Conservation (phyloP, 768 basidiomycete species). For the Collybia sp. region DNA sequence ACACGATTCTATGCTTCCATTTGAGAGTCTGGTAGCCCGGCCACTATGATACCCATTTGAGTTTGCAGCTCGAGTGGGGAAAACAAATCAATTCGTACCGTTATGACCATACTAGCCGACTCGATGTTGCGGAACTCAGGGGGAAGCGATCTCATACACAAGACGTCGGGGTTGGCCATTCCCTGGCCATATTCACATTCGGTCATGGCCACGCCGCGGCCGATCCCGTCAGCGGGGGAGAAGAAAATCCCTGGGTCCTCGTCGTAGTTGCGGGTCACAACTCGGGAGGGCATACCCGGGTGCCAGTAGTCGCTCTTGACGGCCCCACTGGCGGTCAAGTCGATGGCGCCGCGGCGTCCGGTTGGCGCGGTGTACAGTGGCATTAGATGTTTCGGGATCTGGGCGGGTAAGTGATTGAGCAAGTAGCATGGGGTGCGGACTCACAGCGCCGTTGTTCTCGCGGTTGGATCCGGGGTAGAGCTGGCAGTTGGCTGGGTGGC, state of each 20-base stretch:
- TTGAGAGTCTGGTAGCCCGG: slow-evolving; percentile 10
- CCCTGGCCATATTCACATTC: slow-evolving; percentile 10
- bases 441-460: too few species aligned
- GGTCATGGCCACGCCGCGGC: slow-evolving; percentile 9
- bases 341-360: slow-evolving; percentile 8
- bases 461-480: too few species aligned
- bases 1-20: slow-evolving; percentile 7
- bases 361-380: too few species aligned
- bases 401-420: too few species aligned
- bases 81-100: neutral
- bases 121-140: slow-evolving; percentile 1
- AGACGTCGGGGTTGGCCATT: slow-evolving; percentile 3
- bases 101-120: slow-evolving; percentile 4
- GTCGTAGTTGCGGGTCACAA: slow-evolving; percentile 7
- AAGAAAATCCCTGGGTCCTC: slow-evolving; percentile 7
- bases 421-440: too few species aligned
- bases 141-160: slow-evolving; percentile 4
- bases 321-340: slow-evolving; percentile 5
- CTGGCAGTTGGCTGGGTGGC: too few species aligned
- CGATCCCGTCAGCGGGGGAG: slow-evolving; percentile 6
- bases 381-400: too few species aligned
- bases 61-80: neutral
- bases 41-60: slow-evolving; percentile 3
- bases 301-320: slow-evolving; percentile 13
- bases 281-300: slow-evolving; percentile 1